Evolutionary conservation across 306 rosid genomes (phyloP), one percentile per base, ranked within the genome.

Genomic region (Acacia melanoxylon): DNA sequence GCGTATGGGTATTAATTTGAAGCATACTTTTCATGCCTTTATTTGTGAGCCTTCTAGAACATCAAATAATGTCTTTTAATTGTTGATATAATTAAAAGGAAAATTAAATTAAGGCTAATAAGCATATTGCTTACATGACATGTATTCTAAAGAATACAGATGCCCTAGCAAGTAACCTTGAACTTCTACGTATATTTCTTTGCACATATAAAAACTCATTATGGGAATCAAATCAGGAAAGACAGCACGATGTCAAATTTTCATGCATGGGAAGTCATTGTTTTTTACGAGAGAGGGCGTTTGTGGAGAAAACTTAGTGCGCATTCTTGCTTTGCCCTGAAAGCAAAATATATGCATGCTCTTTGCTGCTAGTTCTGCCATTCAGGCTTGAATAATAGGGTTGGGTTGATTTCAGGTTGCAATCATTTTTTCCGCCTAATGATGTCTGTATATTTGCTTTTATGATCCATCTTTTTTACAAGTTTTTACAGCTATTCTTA

Each of bases 1-100:
- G 59, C 22, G n/a, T 59, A 69, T 71, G 17, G 52, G 42, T 71
- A 29, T 74, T 35, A 44, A 46, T 78, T 44, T 25, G 56, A 78
- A 65, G 46, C 74, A 78, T 74, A 78, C 33, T 86, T 48, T 78
- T 17, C 81, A 61, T 81, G 72, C 76, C 72, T 67, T 80, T 83
- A 44, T 66, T 45, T 13, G 78, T 15, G 37, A 73, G 27, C 62
- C 83, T 77, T 54, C 72, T 17, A 44, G 45, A 56, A 77, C 61
- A 67, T 67, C 25, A 58, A 42, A 73, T 65, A 37, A 22, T 35
- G 46, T 12, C 54, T 80, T 22, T 65, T 51, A 51, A 15, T 62
- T 77, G 74, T 78, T 51, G 27, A 76, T 19, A 62, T 66, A 27
- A 15, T 59, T 67, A 46, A 78, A 62, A 29, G 42, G 62, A 72